phyloP scores from a whole-genome alignment of 139 green algal genomes.

The Picochlorum sp. region DNA sequence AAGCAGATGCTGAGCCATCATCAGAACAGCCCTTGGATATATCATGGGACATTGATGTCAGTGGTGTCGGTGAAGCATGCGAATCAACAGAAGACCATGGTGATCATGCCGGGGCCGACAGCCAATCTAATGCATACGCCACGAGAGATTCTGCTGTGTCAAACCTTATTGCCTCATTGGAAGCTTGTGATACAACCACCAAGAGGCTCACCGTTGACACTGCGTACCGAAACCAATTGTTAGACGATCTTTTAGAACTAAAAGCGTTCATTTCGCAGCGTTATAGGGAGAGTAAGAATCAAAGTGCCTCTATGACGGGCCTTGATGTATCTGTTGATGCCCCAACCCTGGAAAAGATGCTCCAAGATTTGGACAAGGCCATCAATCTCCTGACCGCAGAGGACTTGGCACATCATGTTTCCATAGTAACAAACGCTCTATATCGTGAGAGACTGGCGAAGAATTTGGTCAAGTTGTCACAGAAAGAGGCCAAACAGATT shows the following conservation, averaged over 20 bases:
- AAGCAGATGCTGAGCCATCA: neutral
- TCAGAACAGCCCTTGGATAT: conserved; percentile 11
- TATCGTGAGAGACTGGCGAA: conserved; percentile 16
- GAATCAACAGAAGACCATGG: neutral
- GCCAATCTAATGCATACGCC: neutral
- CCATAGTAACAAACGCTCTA: neutral
- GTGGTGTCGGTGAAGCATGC: conserved; percentile 18
- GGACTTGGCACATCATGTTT: neutral
- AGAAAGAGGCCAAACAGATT: conserved; percentile 22
- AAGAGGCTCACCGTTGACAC: conserved; percentile 16
- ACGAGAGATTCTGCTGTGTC: neutral
- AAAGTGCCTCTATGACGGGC: conserved; percentile 6
- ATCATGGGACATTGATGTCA: conserved; percentile 58
- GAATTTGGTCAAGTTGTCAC: conserved; percentile 6
- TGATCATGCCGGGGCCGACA: neutral
- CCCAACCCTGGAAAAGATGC: neutral
- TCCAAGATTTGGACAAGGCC: conserved; percentile 8
- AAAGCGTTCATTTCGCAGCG: conserved; percentile 24
- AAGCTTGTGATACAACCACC: conserved; percentile 1
- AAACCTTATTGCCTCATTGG: neutral
- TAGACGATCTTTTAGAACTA: conserved; percentile 28
- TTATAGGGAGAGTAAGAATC: conserved; percentile 3
- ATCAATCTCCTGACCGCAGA: conserved; percentile 5
- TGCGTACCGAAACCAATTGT: conserved; percentile 13
- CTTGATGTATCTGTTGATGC: neutral